These are phyloP conservation scores for Lasiosphaeria ovina DNA, from an alignment of 495 filamentous ascomycete species.

Conservation along the genomic window DNA sequence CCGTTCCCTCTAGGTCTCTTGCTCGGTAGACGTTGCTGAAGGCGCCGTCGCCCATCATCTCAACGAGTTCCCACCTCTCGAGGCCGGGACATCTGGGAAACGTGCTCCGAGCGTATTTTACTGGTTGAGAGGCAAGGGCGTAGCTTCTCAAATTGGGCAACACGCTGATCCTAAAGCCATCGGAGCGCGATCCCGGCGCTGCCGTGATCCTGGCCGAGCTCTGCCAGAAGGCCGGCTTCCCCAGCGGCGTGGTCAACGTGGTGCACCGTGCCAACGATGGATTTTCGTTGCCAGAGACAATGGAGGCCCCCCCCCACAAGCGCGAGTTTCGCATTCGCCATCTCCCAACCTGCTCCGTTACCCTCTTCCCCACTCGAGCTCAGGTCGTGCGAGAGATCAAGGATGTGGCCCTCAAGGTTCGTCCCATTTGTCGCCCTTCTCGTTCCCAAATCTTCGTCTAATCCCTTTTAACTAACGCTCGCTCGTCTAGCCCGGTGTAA, in stretches of 20 bases:
- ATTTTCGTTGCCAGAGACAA: constrained; percentile 10
- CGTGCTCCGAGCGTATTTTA: no score
- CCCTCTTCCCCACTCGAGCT: constrained; percentile 59
- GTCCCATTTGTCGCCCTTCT: constrained; percentile 1
- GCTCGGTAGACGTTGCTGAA: constrained; percentile 99
- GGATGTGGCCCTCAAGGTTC: constrained; percentile 55
- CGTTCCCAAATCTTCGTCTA: neutral
- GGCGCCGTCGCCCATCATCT: constrained; percentile 99
- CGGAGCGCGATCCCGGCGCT: constrained; percentile 96
- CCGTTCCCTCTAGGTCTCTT: constrained; percentile 63
- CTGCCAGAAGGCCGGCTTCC: constrained; percentile 87
- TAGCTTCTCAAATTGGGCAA: no score
- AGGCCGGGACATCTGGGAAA: constrained; percentile 89
- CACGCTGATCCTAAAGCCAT: constrained; percentile 92
- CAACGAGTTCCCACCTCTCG: constrained; percentile 82
- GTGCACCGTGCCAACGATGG: constrained; percentile 89
- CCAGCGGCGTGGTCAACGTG: constrained; percentile 90
- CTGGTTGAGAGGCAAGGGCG: no score
- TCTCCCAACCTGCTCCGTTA: constrained; percentile 59
- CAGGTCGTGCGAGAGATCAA: constrained; percentile 64
- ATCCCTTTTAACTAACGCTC: no score
- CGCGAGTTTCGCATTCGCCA: constrained; percentile 51
- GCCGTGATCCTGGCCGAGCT: constrained; percentile 97
- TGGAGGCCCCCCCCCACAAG: constrained; percentile 37
- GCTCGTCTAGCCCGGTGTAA: constrained; percentile 50